Evolutionary conservation across 768 basidiomycete species (phyloP).

Genomic region (Lactarius hatsudake): DNA sequence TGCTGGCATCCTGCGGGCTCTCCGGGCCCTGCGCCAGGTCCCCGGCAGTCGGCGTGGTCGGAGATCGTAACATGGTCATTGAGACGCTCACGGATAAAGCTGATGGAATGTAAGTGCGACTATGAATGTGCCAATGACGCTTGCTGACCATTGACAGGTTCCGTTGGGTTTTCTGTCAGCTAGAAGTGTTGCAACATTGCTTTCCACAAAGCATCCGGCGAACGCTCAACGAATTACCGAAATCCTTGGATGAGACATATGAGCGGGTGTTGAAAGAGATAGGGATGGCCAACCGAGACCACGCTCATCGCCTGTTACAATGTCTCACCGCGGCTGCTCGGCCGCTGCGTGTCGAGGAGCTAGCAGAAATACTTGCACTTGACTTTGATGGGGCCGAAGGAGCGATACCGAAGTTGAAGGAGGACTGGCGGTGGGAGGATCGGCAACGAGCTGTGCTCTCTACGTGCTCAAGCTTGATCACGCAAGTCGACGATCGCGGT

Average conservation of each 20-base stretch:
- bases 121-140: no score
- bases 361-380: neutral
- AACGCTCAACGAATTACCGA: neutral
- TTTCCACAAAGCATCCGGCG: neutral
- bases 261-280: neutral
- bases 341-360: neutral
- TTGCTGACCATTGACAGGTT: neutral
- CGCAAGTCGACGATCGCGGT: neutral
- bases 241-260: neutral
- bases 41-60: no score
- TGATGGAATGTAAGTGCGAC: neutral
- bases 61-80: no score
- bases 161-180: neutral
- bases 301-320: neutral
- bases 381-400: neutral
- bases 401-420: neutral
- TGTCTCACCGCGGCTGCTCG: neutral
- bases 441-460: neutral
- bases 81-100: neutral
- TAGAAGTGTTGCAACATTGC: neutral
- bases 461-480: neutral
- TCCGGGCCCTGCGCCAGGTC: no score
- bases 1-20: no score
- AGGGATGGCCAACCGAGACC: neutral
- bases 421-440: neutral